These are phyloP conservation scores for Lepiota subincarnata DNA, from an alignment of 768 basidiomycete species.

Conservation along the genomic window DNA sequence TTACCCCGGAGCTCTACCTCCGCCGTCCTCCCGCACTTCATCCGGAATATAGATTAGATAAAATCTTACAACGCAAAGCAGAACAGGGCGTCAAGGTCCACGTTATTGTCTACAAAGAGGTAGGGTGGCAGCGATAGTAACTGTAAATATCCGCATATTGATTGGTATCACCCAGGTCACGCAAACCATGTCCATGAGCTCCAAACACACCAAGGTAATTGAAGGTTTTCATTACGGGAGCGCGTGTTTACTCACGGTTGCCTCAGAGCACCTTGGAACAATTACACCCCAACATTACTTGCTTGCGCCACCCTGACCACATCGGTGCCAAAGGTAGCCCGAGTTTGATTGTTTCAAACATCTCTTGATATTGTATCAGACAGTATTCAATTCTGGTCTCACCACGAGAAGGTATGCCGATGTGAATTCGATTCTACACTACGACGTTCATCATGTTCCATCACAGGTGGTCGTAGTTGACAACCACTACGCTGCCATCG, in stretches of 20 bases:
- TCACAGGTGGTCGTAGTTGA: constrained; percentile 74
- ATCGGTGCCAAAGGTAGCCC: constrained; percentile 67
- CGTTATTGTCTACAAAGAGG: constrained; percentile 94
- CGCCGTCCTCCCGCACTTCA: constrained; percentile 85
- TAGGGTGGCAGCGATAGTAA: constrained; percentile 15
- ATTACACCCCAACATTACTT: constrained; percentile 83
- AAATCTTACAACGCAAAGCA: constrained; percentile 82
- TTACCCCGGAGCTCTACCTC: constrained; percentile 92
- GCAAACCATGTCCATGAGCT: constrained; percentile 87
- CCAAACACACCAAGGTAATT: constrained; percentile 72
- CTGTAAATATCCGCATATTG: not conserved
- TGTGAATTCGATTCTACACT: not conserved
- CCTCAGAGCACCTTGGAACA: constrained; percentile 67
- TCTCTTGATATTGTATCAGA: constrained; percentile 36
- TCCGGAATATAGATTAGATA: constrained; percentile 87
- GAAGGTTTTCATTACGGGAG: not conserved
- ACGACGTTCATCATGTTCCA: not conserved
- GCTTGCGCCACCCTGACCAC: constrained; percentile 89
- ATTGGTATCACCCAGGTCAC: constrained; percentile 51
- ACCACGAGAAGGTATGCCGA: constrained; percentile 70
- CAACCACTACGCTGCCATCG: constrained; percentile 81
- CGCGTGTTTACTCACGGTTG: not conserved
- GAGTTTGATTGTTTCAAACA: not conserved
- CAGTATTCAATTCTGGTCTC: constrained; percentile 83
- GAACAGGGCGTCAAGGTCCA: constrained; percentile 89